Base-by-base conservation (phyloP, 805 yeast genomes). In the Candida nemodendra region DNA sequence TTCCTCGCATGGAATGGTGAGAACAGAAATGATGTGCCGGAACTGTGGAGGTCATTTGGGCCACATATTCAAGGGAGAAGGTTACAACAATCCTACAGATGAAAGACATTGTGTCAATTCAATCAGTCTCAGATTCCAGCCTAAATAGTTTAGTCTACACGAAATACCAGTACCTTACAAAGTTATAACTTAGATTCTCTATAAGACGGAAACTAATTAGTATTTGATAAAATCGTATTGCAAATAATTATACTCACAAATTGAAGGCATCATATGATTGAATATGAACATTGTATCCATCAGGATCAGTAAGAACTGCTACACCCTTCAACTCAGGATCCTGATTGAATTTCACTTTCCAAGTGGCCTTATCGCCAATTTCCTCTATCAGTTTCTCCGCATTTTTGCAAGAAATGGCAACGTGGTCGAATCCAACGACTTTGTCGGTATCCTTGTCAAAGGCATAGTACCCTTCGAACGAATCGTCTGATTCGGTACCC, bases 91-190 rank as follows among this genome's bases (percentile, higher is more conserved):
- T 2, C 96, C 96, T 13, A 86, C 95, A 0, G 88, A 90, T 58
- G 91, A 76, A 50, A 78, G 99, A 59, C 98, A 93, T 61, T 93
- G 99, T 62, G 97, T 90, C 17, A 93, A 93, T 62, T 84, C 95
- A 34, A 69, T 86, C 18, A 78, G 88, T 39, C 66, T 93, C 62
- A 85, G 81, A 56, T 87, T 89, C 51, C 37, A 42, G 11, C 36
- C 48, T 19, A 34, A 36, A n/a, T 17, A 37, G 18, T 16, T 30
- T 21, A 7, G 7, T 8, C 24, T 21, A n/a, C n/a, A n/a, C n/a
- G n/a, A n/a, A n/a, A n/a, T n/a, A n/a, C n/a, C n/a, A n/a, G n/a
- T n/a, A n/a, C n/a, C n/a, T n/a, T n/a, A n/a, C n/a, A n/a, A n/a
- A n/a, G n/a, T 32, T 38, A 46, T n/a, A 41, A 33, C 34, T 46